Percentiles rank a stretch among this genome's conserved stretches.
phyloP scores from a whole-genome alignment of 1,139 yeast species.

The Pichia inconspicua region DNA sequence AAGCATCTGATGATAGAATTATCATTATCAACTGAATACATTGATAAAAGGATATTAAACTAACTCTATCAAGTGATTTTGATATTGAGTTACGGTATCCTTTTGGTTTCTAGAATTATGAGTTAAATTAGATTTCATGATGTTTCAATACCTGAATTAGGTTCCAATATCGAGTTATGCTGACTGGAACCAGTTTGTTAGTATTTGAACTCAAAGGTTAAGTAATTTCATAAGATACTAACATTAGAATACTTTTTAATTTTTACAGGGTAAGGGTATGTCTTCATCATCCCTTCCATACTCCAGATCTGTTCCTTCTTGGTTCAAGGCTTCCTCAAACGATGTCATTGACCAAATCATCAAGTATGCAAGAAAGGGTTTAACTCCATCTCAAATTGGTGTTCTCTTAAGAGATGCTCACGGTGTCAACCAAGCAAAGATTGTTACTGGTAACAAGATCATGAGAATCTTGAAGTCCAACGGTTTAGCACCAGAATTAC shows the following conservation, averaged over 20 bases:
- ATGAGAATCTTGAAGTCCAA: conserved; percentile 97
- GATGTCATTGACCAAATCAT: conserved; percentile 95
- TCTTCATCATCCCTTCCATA: conserved; percentile 98
- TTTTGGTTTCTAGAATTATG: not conserved
- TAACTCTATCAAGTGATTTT: not conserved
- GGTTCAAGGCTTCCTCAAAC: conserved; percentile 97
- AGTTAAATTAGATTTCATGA: not conserved
- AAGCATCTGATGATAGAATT: not conserved
- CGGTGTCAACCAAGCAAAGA: conserved; percentile 97
- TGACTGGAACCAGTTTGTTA: conserved; percentile 30
- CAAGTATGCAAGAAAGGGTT: conserved; percentile 99
- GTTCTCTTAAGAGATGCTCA: conserved; percentile 99
- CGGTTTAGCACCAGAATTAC: conserved; percentile 99
- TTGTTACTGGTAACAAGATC: conserved; percentile 99
- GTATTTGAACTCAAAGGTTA: conserved; percentile 23
- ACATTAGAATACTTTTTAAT: conserved; percentile 22
- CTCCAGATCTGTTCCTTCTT: conserved; percentile 97
- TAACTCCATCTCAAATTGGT: conserved; percentile 99
- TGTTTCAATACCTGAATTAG: not conserved
- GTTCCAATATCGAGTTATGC: conserved; percentile 14
- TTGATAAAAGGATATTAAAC: no score
- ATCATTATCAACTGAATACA: no score
- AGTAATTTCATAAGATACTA: conserved; percentile 28
- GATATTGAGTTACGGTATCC: not conserved
- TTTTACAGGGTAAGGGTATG: conserved; percentile 90